Evolutionary conservation across 2,329 filamentous ascomycete genomes (phyloP), one percentile per base, ranked within the genome.

Genomic region (Coniochaeta prunicola): DNA sequence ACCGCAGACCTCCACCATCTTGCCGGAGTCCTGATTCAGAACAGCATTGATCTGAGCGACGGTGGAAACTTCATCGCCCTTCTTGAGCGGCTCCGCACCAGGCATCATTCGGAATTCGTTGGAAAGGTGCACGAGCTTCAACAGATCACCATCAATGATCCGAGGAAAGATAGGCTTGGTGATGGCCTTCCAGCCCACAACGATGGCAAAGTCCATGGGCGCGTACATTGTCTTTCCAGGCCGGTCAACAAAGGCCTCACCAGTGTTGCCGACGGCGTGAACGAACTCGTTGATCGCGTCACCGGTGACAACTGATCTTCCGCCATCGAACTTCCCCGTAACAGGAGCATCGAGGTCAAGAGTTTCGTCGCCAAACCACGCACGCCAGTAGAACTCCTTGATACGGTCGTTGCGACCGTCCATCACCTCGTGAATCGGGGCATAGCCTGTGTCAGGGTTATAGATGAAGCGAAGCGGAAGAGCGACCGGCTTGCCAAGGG

Each of bases 1-100:
- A 62, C 94, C 94, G 69, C 92, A 97, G n/a, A 99, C 93, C 76
- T 99, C 96, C 19, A 99, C 96, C 92, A 99, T 97, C 82, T 99
- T 99, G 54, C 94, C 94, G 61, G 94, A 92, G 15, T 96, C 92
- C 74, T 99, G 92, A 78, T 97, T 99, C 79, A 99, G 89, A 68
- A 99, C 92, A 17, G 94, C 92, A 68, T 99, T 97, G 77, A 99
- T 90, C 73, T 96, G 92, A 48, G 94, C 94, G 58, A 91, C 96
- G 3, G 94, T 97, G 62, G 91, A 87, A 21, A 99, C 84, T 62
- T 92, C 85, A 71, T 99, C 94, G 31, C 92, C 94, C 78, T 96
- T 96, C 83, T 96, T 96, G 62, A 99, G 78, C 17, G 94, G 93
- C 71, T 96, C 87, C 1, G 93, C 94, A 59, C 96, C 94, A 31